These are phyloP conservation scores for Verticillium longisporum DNA, from an alignment of 2,329 filamentous ascomycete species.

Conservation along the genomic window DNA sequence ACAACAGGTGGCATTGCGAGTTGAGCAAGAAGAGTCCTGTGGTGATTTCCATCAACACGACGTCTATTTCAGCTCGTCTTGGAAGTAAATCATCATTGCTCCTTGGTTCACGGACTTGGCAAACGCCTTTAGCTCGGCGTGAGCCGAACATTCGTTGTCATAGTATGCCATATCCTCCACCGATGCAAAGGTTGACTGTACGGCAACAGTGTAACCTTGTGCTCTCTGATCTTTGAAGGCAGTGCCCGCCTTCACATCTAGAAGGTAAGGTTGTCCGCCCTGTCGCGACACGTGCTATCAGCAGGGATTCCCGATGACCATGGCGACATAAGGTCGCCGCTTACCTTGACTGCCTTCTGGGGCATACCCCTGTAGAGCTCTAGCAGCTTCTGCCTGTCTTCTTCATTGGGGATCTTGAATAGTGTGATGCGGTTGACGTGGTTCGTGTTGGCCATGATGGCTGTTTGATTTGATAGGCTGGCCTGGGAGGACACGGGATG, in stretches of 20 bases:
- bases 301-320: too few species aligned
- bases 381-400: constrained; percentile 22
- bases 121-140: constrained; percentile 21
- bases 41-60: too few species aligned
- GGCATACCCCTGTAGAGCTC: constrained; percentile 23
- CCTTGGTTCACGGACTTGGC: constrained; percentile 23
- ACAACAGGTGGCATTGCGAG: too few species aligned
- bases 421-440: constrained; percentile 24
- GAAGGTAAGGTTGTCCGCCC: constrained; percentile 57
- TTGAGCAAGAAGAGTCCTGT: too few species aligned
- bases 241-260: constrained; percentile 38
- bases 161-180: constrained; percentile 57
- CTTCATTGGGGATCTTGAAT: constrained; percentile 27
- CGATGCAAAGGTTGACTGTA: constrained; percentile 48
- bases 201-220: constrained; percentile 52
- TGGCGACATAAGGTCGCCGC: background rate
- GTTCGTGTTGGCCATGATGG: constrained; percentile 1
- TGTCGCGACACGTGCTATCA: constrained; percentile 16
- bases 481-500: too few species aligned
- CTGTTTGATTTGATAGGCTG: too few species aligned
- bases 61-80: constrained; percentile 4
- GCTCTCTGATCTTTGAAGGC: constrained; percentile 46
- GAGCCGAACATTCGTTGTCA: constrained; percentile 36
- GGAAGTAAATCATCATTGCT: constrained; percentile 48
- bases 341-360: constrained; percentile 23